Evolutionary conservation across 169 alveolate species (phyloP).

Genomic region (Cryptosporidium muris): DNA sequence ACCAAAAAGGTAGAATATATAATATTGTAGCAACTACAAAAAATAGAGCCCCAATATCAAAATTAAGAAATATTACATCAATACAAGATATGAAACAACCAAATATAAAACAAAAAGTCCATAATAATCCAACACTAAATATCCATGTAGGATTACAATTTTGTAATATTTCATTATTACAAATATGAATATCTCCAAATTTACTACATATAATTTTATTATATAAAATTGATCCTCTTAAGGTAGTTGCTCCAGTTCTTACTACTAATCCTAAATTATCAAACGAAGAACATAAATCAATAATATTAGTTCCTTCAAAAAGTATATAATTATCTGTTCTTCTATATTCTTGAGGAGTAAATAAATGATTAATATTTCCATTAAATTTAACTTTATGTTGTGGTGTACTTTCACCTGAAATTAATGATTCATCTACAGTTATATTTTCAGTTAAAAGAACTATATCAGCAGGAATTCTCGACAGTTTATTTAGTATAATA

Average conservation of each 20-base stretch:
- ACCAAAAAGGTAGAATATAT: conserved; percentile 53
- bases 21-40: conserved; percentile 38
- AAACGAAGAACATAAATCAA: conserved; percentile 34
- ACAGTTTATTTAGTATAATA: conserved; percentile 78
- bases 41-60: conserved; percentile 44
- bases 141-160: conserved; percentile 11
- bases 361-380: neutral
- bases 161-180: too few relatives aligned
- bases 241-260: conserved; percentile 42
- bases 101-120: conserved; percentile 36
- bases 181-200: too few relatives aligned
- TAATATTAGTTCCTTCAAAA: conserved; percentile 38
- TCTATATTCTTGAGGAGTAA: neutral
- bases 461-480: conserved; percentile 85
- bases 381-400: conserved; percentile 10
- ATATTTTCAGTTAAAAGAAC: conserved; percentile 80
- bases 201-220: too few relatives aligned
- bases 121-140: conserved; percentile 20
- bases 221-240: neutral
- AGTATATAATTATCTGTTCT: neutral
- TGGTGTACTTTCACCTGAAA: conserved; percentile 83
- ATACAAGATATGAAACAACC: conserved; percentile 28
- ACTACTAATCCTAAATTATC: conserved; percentile 19
- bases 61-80: conserved; percentile 23
- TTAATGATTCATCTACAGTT: conserved; percentile 83